Evolutionary conservation across 768 basidiomycete genomes (phyloP), one percentile per base, ranked within the genome.

Genomic region (Cyclocybe aegerita): DNA sequence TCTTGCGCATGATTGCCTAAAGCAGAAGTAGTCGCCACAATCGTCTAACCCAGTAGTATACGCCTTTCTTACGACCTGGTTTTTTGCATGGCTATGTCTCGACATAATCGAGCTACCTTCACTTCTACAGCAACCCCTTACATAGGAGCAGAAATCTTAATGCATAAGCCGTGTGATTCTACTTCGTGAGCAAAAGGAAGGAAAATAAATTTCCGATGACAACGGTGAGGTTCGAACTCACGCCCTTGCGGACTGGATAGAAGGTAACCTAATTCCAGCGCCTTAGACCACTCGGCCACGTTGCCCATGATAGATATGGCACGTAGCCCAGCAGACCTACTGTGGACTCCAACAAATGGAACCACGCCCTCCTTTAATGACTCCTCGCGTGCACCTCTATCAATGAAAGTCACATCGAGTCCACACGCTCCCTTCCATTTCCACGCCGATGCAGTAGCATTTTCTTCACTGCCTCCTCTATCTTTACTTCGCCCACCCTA

Each of bases 201-300:
- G 7, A 53, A 46, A 30, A 29, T 4, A 11, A 29, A 37, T 9
- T 36, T 55, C 29, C 17, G 39, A 14, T 70, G 71, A 73, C 71
- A 70, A 73, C 71, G 69, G 69, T 64, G 71, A 65, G 71, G 70
- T 70, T 73, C 71, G 71, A 73, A 73, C 71, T 65, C 71, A 64
- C 70, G 71, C 71, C 68, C 65, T 67, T 69, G 61, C 65, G 65
- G 67, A 70, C 70, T 70, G 70, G 68, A 69, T 70, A 50, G 45
- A 62, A 51, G 56, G 23, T 44, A 43, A 54, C 73, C 74, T 75
- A 75, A 76, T 76, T 77, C 77, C 76, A 78, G 75, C 77, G 76
- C 76, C 77, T 78, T 78, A 75, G 76, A 78, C 77, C 77, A 76
- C 77, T 78, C 77, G 77, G 77, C 76, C 76, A 78, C 73, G 74